These are phyloP conservation scores for Rhypophila decipiens DNA, from an alignment of 495 filamentous ascomycete species.

Conservation along the genomic window DNA sequence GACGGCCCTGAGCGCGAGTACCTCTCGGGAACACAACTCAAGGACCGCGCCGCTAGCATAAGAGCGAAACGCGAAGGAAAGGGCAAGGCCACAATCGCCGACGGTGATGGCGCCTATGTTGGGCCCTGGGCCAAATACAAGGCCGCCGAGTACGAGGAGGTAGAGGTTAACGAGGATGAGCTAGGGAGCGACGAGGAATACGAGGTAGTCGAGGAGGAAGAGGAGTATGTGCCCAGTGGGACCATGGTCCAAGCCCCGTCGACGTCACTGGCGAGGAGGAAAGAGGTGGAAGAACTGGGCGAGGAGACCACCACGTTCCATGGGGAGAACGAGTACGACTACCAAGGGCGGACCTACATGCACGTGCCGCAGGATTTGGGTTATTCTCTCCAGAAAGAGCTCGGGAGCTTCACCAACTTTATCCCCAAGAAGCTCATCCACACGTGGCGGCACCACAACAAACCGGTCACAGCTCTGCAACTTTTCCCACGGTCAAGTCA, in stretches of 20 bases:
- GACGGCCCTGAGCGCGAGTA: conserved; percentile 39
- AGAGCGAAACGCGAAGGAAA: conserved; percentile 70
- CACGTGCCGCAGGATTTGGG: conserved; percentile 95
- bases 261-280: conserved; percentile 52
- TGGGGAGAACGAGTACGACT: conserved; percentile 76
- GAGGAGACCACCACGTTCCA: conserved; percentile 85
- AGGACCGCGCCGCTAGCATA: conserved; percentile 59
- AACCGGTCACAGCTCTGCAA: conserved; percentile 76
- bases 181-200: conserved; percentile 75
- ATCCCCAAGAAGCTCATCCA: conserved; percentile 90
- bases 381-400: conserved; percentile 76
- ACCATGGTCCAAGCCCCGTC: conserved; percentile 43
- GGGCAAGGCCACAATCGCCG: conserved; percentile 73
- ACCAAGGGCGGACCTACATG: conserved; percentile 88
- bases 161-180: conserved; percentile 47
- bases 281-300: conserved; percentile 51
- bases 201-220: conserved; percentile 58
- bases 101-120: conserved; percentile 79
- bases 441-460: conserved; percentile 81
- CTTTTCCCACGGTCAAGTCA: conserved; percentile 87
- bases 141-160: conserved; percentile 53
- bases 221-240: conserved; percentile 49
- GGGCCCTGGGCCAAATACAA: conserved; percentile 92
- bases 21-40: conserved; percentile 40
- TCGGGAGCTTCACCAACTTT: conserved; percentile 74